Evolutionary conservation across 305 asterid species (phyloP).

Genomic region (Lippia alba): DNA sequence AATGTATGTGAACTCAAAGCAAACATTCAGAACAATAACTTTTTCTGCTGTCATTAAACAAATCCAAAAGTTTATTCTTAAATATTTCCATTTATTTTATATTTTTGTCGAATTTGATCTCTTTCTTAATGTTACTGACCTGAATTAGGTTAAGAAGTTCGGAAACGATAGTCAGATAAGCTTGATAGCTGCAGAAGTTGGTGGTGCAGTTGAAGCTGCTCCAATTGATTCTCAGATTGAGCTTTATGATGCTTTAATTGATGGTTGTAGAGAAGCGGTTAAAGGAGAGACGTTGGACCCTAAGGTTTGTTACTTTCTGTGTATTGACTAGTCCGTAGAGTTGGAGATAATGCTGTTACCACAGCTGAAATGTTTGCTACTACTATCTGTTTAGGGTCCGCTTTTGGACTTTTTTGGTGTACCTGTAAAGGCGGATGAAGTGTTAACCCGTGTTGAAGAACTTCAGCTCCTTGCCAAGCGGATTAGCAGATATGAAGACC

Average conservation of each 20-base stretch:
- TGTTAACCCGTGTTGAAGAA: constrained; percentile 92
- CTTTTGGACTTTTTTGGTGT: constrained; percentile 97
- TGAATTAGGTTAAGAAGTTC: constrained; percentile 87
- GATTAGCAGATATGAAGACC: constrained; percentile 85
- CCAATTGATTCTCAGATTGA: constrained; percentile 93
- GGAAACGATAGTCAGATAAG: constrained; percentile 92
- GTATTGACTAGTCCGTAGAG: constrained; percentile 23
- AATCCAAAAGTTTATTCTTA: not conserved
- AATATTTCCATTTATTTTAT: constrained; percentile 6
- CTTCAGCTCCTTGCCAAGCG: constrained; percentile 97
- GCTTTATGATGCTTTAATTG: constrained; percentile 89
- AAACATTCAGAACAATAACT: constrained; percentile 3
- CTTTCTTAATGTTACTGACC: constrained; percentile 27
- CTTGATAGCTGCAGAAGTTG: constrained; percentile 91
- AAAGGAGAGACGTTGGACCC: constrained; percentile 76
- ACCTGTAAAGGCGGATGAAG: constrained; percentile 94
- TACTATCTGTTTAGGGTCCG: constrained; percentile 70
- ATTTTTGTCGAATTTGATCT: constrained; percentile 18
- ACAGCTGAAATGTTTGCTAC: constrained; percentile 41
- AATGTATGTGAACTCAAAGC: not conserved
- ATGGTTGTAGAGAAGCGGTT: constrained; percentile 93
- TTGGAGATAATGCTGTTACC: constrained; percentile 22
- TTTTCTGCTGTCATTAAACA: constrained; percentile 2
- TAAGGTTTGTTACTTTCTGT: constrained; percentile 60
- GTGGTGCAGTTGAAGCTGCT: constrained; percentile 97